These are phyloP conservation scores for Fraxinus pennsylvanica DNA, from an alignment of 257 asterid genomes.

Conservation along the genomic window DNA sequence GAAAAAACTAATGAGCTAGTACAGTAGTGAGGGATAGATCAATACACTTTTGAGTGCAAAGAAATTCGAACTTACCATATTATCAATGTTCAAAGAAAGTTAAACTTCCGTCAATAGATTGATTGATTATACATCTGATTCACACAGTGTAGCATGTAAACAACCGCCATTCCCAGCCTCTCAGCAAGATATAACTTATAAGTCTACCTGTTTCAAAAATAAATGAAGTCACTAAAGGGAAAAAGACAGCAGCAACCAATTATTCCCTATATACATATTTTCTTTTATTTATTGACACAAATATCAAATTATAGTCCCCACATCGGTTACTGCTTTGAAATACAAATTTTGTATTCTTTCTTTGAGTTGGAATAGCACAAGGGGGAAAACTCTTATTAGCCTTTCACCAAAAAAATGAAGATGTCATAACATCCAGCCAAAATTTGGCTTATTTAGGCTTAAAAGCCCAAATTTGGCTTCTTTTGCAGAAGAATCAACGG, in stretches of 20 bases:
- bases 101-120: conserved; percentile 22
- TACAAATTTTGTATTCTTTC: not conserved
- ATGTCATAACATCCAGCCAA: not conserved
- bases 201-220: conserved; percentile 20
- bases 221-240: conserved; percentile 11
- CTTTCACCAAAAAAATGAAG: not conserved
- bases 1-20: not conserved
- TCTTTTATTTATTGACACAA: not conserved
- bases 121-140: conserved; percentile 13
- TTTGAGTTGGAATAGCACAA: not conserved
- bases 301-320: not conserved
- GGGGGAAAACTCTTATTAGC: not conserved
- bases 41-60: not conserved
- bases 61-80: conserved; percentile 35
- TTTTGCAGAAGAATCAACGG: not conserved
- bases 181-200: conserved; percentile 1
- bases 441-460: too few relatives aligned
- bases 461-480: not conserved
- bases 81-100: conserved; percentile 27
- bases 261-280: not conserved
- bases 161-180: conserved; percentile 9
- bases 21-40: not conserved
- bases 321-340: not conserved
- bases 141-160: not conserved
- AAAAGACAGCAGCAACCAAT: not conserved